These are phyloP conservation scores for Mycena albidolilacea DNA, from an alignment of 768 basidiomycete species.

Conservation along the genomic window DNA sequence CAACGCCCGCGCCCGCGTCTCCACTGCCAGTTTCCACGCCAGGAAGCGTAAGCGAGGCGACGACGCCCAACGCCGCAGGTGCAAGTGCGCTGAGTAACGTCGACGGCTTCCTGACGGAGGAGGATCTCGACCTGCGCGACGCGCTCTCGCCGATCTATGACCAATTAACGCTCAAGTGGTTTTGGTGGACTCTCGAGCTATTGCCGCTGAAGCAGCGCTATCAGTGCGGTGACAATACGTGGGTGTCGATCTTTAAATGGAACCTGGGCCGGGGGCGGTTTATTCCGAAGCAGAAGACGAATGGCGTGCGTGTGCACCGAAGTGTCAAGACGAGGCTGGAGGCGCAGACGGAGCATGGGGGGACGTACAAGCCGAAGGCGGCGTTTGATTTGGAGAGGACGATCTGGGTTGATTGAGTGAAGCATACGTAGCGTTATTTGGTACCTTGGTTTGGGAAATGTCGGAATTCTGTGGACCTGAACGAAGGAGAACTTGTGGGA, in stretches of 20 bases:
- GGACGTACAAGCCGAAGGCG: conserved; percentile 52
- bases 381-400: conserved; percentile 49
- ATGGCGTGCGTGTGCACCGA: conserved; percentile 50
- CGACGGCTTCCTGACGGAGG: conserved; percentile 51
- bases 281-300: conserved; percentile 53
- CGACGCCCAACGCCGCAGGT: background rate
- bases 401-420: conserved; percentile 50
- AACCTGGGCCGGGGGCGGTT: conserved; percentile 58
- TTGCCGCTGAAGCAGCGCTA: conserved; percentile 55
- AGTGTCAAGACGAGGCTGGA: conserved; percentile 57
- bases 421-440: too few relatives aligned
- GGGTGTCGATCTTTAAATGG: conserved; percentile 45
- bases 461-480: too few relatives aligned
- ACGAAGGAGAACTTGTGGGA: too few relatives aligned
- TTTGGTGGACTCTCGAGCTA: conserved; percentile 78
- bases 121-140: conserved; percentile 68
- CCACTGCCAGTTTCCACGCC: background rate
- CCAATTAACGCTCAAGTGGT: conserved; percentile 55
- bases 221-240: conserved; percentile 51
- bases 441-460: too few relatives aligned
- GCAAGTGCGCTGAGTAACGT: too few relatives aligned
- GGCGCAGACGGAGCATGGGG: conserved; percentile 45
- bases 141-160: conserved; percentile 65
- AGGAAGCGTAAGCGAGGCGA: background rate
- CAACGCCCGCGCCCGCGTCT: background rate